These are phyloP conservation scores for Cercospora sp. DNA, from an alignment of 2,329 filamentous ascomycete species.

Conservation along the genomic window DNA sequence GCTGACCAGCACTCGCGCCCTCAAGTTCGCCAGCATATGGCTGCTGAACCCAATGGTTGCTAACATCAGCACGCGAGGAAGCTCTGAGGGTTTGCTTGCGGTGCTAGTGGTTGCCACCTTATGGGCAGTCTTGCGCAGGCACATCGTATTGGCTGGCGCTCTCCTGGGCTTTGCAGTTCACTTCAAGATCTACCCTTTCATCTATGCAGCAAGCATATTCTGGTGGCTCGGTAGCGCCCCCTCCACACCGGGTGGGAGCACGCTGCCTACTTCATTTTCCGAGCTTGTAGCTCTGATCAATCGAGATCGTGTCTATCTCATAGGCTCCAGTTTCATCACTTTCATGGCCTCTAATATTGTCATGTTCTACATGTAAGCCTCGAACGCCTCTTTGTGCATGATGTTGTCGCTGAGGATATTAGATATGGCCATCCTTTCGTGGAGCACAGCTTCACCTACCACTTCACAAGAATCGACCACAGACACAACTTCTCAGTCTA, in stretches of 20 bases:
- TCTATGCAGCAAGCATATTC: conserved; percentile 79
- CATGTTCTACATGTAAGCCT: conserved; percentile 73
- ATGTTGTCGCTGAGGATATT: conserved; percentile 20
- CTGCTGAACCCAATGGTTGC: conserved; percentile 97
- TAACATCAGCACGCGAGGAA: conserved; percentile 90
- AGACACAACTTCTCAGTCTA: conserved; percentile 98
- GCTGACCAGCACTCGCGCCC: conserved; percentile 53
- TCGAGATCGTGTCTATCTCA: conserved; percentile 55
- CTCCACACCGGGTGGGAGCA: neutral
- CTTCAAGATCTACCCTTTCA: conserved; percentile 98
- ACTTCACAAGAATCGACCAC: conserved; percentile 89
- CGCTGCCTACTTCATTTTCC: conserved; percentile 20
- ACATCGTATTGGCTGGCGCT: conserved; percentile 66
- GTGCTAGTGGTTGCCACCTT: conserved; percentile 80
- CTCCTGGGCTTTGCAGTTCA: conserved; percentile 84
- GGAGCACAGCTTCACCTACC: conserved; percentile 88
- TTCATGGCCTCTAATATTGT: conserved; percentile 71
- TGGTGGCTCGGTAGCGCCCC: conserved; percentile 71
- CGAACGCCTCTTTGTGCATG: neutral
- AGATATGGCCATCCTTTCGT: conserved; percentile 81
- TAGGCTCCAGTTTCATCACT: conserved; percentile 65
- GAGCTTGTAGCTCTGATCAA: conserved; percentile 24
- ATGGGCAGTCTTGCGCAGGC: conserved; percentile 71
- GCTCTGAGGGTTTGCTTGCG: conserved; percentile 85
- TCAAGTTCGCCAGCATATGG: conserved; percentile 84